Evolutionary conservation across 2,329 filamentous ascomycete genomes (phyloP), one percentile per base, ranked within the genome.

Genomic region (Pseudogymnoascus sp.): DNA sequence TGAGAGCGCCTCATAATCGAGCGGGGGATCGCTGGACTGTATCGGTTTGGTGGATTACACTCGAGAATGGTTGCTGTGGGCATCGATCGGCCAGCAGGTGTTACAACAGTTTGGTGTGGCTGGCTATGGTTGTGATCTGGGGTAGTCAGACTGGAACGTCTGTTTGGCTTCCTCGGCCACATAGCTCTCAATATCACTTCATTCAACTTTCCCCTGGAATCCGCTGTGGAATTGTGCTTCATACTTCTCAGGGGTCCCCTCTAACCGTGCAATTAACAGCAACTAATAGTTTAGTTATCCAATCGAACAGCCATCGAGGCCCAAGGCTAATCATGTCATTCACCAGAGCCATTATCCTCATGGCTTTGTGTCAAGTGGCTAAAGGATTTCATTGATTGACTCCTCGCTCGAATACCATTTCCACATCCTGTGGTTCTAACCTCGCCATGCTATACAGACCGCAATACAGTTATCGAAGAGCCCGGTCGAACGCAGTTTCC

Each of bases 141-240:
- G 38, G 58, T 38, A 60, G 38, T 60, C 38, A 60, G 58, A 60
- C 39, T 38, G 58, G 58, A 60, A 39, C 58, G 33, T 39, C 58
- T 30, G 58, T 60, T 60, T 60, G 58, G 25, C 38, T 60, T 36
- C 35, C 38, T 60, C 38, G 23, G 49, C 58, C 33, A 35, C 58
- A 60, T 60, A 60, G 58, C 38, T 60, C 35, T 60, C 58, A 60
- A 60, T 60, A 60, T 41, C 58, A 60, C 58, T 60, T 39, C 38
- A 39, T 41, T 60, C 58, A 60, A 60, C 35, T 55, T 55, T 33
- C 5, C 49, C 28, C 49, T 33, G 28, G 28, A 55, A 33, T 7
- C 16, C 49, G n/a, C 28, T 16, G 49, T 55, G 30, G 49, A 55
- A 55, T 55, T 55, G 49, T 55, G 49, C 16, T 55, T 55, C 49